These are phyloP conservation scores for Boletus patriciae DNA, from an alignment of 768 basidiomycete species.

Conservation along the genomic window DNA sequence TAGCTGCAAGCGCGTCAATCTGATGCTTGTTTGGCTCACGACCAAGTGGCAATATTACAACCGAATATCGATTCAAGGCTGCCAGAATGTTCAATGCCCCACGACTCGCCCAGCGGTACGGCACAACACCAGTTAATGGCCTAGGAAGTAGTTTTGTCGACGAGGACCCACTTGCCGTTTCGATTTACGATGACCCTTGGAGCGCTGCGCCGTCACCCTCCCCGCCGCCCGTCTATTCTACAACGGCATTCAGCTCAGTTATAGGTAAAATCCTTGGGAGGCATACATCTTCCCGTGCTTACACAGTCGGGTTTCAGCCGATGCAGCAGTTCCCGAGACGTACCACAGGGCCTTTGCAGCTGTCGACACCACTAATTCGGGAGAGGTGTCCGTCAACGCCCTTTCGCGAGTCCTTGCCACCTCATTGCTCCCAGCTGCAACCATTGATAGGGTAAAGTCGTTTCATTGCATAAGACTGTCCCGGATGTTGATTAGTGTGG, in stretches of 20 bases:
- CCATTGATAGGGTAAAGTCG: conserved; percentile 70
- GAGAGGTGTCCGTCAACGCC: conserved; percentile 80
- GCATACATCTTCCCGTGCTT: background rate
- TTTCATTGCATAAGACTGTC: background rate
- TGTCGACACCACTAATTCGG: conserved; percentile 67
- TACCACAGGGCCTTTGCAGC: conserved; percentile 74
- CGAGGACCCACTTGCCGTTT: conserved; percentile 71
- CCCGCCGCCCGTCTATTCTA: conserved; percentile 56
- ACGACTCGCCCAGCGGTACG: conserved; percentile 69
- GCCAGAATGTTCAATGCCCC: conserved; percentile 81
- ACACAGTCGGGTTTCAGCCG: conserved; percentile 45
- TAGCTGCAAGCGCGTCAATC: background rate
- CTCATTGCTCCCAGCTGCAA: conserved; percentile 76
- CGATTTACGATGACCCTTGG: conserved; percentile 84
- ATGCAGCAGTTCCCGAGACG: conserved; percentile 75
- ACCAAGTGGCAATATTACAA: conserved; percentile 11
- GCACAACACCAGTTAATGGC: conserved; percentile 51
- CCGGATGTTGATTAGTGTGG: conserved; percentile 5
- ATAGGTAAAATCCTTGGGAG: conserved; percentile 48
- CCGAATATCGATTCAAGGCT: conserved; percentile 5
- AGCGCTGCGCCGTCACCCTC: conserved; percentile 71
- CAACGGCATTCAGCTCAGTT: conserved; percentile 61
- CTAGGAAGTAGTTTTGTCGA: conserved; percentile 74
- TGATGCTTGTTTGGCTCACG: conserved; percentile 12
- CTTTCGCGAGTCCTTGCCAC: conserved; percentile 79